Conservation (phyloP, 306 rosid species). For the Vigna reflexopilosa region DNA sequence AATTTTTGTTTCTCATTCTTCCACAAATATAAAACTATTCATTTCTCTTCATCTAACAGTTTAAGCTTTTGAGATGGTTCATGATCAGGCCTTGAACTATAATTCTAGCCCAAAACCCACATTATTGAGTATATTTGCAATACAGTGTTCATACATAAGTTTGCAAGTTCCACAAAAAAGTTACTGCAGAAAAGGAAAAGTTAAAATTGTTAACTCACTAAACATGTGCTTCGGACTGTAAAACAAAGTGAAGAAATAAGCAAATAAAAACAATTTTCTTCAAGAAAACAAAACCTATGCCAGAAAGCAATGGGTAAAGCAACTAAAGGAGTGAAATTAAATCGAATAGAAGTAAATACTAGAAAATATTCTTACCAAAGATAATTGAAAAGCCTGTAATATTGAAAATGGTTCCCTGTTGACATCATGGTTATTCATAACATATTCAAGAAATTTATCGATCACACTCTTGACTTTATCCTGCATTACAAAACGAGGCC, state of each 20-base stretch:
- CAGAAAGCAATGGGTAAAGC: background rate
- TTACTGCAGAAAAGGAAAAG: background rate
- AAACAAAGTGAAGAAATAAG: background rate
- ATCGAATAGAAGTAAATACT: slow-evolving; percentile 24
- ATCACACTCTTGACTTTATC: slow-evolving; percentile 56
- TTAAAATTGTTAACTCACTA: slow-evolving; percentile 1
- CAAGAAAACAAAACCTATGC: background rate
- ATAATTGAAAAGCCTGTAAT: slow-evolving; percentile 81
- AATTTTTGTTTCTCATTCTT: background rate
- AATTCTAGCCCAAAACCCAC: background rate
- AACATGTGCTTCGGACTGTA: background rate
- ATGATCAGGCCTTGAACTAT: background rate
- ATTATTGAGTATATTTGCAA: background rate
- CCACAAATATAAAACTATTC: background rate
- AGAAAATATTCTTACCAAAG: slow-evolving; percentile 70
- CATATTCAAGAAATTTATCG: slow-evolving; percentile 64
- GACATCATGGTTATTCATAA: slow-evolving; percentile 68
- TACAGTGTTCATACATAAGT: background rate
- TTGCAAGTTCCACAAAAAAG: background rate
- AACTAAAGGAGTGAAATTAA: background rate
- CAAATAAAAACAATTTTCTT: background rate
- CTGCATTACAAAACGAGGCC: slow-evolving; percentile 57
- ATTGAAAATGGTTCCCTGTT: slow-evolving; percentile 55
- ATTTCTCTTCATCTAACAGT: background rate
- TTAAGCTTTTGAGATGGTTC: slow-evolving; percentile 5